phyloP scores from a whole-genome alignment of 2,329 filamentous ascomycete genomes.

The Aureobasidium pullulans region DNA sequence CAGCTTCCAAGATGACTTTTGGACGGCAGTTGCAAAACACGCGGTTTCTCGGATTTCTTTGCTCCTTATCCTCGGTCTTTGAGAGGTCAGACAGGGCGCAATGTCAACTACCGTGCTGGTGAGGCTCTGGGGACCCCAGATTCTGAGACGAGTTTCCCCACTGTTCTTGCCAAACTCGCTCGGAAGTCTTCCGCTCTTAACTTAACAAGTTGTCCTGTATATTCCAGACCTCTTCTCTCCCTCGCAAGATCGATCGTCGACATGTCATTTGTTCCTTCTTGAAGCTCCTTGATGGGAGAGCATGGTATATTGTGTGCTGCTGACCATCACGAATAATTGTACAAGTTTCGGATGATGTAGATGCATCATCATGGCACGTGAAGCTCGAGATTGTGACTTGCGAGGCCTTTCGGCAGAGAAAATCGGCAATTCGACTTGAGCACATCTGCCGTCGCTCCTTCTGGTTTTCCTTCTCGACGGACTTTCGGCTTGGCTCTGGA shows the following conservation, averaged over 20 bases:
- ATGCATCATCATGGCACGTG: conserved; percentile 1
- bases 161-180: not conserved
- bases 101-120: conserved; percentile 7
- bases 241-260: not conserved
- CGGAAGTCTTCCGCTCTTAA: conserved; percentile 2
- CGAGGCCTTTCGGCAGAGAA: conserved; percentile 1
- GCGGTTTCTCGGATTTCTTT: conserved; percentile 1
- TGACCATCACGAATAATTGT: not conserved
- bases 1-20: not conserved
- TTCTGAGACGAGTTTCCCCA: not conserved
- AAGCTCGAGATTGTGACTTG: not conserved
- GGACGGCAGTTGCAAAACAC: conserved; percentile 2
- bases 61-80: not conserved
- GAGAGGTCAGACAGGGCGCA: not conserved
- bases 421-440: conserved; percentile 2
- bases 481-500: not conserved
- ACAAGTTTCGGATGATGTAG: not conserved
- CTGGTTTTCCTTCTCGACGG: not conserved
- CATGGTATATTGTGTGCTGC: not conserved
- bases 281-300: not conserved
- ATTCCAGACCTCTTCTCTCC: not conserved
- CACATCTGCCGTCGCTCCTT: conserved; percentile 3
- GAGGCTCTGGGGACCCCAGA: not conserved
- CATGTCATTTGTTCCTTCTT: not conserved
- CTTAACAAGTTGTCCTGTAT: not conserved